phyloP scores from a whole-genome alignment of 768 basidiomycete genomes.

The Tricholoma furcatifolium region DNA sequence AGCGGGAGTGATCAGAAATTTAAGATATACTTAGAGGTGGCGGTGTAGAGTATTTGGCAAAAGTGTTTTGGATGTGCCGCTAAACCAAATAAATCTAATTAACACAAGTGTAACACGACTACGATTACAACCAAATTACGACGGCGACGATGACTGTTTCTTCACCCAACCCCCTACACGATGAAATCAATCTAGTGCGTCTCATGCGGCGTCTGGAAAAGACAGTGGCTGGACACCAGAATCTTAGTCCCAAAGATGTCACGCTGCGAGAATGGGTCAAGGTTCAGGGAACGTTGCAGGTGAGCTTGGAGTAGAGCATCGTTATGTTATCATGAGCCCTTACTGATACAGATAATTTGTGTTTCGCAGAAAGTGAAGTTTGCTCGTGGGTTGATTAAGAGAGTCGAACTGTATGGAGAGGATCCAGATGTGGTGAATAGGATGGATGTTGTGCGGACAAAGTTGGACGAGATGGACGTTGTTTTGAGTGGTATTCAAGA shows the following conservation, averaged over 20 bases:
- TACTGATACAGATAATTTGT: background rate
- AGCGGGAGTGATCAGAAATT: no score
- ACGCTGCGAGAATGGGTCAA: conserved; percentile 47
- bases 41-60: no score
- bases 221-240: conserved; percentile 39
- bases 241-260: conserved; percentile 28
- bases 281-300: conserved; percentile 57
- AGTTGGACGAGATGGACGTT: conserved; percentile 54
- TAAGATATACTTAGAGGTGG: no score
- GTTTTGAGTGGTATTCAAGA: conserved; percentile 51
- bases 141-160: no score
- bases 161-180: conserved; percentile 35
- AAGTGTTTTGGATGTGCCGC: no score
- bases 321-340: background rate
- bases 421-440: conserved; percentile 39
- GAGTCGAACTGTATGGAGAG: conserved; percentile 51
- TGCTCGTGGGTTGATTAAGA: conserved; percentile 55
- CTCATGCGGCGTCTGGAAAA: conserved; percentile 63
- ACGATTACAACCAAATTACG: background rate
- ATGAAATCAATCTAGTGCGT: conserved; percentile 66
- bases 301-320: conserved; percentile 21
- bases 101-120: no score
- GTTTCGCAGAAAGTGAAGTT: conserved; percentile 45
- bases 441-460: conserved; percentile 45
- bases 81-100: no score